Evolutionary conservation across 1,139 yeast genomes (phyloP), one percentile per base, ranked within the genome.

Genomic region (Protomyces inundatus): DNA sequence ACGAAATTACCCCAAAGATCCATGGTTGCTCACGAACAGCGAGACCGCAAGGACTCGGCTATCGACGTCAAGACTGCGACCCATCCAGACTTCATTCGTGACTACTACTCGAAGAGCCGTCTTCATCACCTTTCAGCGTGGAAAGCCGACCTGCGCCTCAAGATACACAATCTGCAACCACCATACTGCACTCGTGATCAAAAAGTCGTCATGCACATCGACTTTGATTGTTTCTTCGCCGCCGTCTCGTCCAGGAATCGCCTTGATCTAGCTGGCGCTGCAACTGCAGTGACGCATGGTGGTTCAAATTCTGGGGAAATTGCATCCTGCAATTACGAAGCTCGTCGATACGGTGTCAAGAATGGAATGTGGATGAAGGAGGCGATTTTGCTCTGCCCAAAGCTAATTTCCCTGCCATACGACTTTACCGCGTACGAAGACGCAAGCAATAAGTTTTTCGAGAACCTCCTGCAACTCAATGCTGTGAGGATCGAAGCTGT

Each of bases 201-300:
- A 5, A 72, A 75, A 52, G 74, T 80, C 0, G 82, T 90, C 23
- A 74, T 90, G 67, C 98, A 93, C 74, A 80, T 91, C 42, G 98
- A 93, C 73, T 93, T 90, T 74, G 98, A 93, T 73, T 90, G 96
- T 69, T 93, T 93, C 71, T 93, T 93, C 75, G 97, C 91, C 0
- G 81, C 96, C 0, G 97, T 88, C 0, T 88, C 97, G 0, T 82
- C 89, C 12, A 76, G 85, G 61, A 77, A 75, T 5, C 77, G 79
- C 53, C 86, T 87, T 0, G 78, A 84, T 12, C 71, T 80, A 12
- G 77, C 68, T 5, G 83, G 80, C 35, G 69, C 69, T 54, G 95
- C 97, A 0, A 81, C 90, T 3, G 90, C 95, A 55, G 97, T 93
- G 0, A 84, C 95, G 3, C 91, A 90, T 73, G 97, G 97, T 10